phyloP scores from a whole-genome alignment of 176 grass and related monocot genomes.

The Oryza rufipogon region DNA sequence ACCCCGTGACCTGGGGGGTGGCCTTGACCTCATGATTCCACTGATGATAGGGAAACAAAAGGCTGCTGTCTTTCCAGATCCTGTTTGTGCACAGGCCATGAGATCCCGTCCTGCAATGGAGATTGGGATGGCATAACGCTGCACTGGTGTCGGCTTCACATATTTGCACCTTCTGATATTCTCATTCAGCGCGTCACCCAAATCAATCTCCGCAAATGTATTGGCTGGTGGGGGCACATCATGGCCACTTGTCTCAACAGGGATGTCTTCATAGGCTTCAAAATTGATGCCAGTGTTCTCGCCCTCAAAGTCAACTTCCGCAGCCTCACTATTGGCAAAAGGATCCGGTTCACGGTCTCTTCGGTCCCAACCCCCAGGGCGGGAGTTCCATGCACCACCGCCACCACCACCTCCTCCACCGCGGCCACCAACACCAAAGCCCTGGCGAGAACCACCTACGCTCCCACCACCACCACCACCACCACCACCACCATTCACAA shows the following conservation, averaged over 20 bases:
- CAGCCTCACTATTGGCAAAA: conserved; percentile 52
- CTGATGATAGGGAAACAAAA: conserved; percentile 95
- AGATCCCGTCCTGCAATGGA: conserved; percentile 73
- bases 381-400: conserved; percentile 55
- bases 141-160: conserved; percentile 91
- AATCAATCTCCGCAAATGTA: conserved; percentile 88
- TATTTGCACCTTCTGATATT: conserved; percentile 93
- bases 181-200: conserved; percentile 80
- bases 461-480: not conserved
- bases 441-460: conserved; percentile 39
- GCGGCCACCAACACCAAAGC: conserved; percentile 6
- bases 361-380: conserved; percentile 55
- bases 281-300: conserved; percentile 81
- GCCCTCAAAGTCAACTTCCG: conserved; percentile 42
- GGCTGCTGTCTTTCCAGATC: conserved; percentile 84
- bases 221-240: conserved; percentile 75
- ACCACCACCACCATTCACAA: conserved; percentile 12
- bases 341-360: conserved; percentile 79
- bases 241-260: conserved; percentile 86
- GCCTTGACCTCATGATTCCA: conserved; percentile 73
- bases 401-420: conserved; percentile 27
- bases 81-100: conserved; percentile 96
- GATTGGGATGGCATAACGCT: conserved; percentile 86
- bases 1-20: conserved; percentile 52
- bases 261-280: conserved; percentile 91